Conservation (phyloP, 2,329 filamentous ascomycete species). For the Colletotrichum endophyticum region DNA sequence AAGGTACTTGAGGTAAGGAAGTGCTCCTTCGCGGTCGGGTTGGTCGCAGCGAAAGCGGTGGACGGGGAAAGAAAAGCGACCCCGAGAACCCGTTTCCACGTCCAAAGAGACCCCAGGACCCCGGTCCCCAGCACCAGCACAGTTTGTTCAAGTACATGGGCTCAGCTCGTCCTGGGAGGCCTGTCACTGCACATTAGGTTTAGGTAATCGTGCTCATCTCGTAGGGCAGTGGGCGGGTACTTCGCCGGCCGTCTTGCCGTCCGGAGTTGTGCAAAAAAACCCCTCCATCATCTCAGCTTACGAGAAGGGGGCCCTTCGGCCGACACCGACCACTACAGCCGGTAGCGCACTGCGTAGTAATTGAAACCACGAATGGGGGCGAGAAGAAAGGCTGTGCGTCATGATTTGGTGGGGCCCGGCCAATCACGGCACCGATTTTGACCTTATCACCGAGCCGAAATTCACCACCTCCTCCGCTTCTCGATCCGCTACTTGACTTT, state of each 20-base stretch:
- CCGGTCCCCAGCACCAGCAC: neutral
- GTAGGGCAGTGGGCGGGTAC: neutral
- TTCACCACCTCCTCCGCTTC: conserved; percentile 2
- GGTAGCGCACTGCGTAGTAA: neutral
- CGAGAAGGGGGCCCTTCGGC: neutral
- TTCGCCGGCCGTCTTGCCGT: neutral
- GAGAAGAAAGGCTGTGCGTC: neutral
- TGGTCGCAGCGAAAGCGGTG: conserved; percentile 3
- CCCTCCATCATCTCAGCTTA: neutral
- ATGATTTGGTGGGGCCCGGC: neutral
- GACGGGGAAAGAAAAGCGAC: neutral
- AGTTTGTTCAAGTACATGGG: neutral
- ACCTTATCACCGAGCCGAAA: conserved; percentile 16
- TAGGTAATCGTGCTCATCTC: conserved; percentile 8
- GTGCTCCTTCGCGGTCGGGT: neutral
- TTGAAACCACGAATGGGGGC: neutral
- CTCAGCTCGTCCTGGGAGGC: neutral
- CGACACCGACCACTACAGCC: neutral
- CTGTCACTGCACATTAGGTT: neutral
- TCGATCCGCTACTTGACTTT: neutral
- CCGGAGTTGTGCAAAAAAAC: neutral
- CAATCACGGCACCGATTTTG: conserved; percentile 1
- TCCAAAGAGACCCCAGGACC: neutral
- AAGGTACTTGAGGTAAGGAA: neutral
- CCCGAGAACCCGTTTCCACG: conserved; percentile 6